Evolutionary conservation across 2,329 filamentous ascomycete genomes (phyloP).

Genomic region (Alternaria dauci): DNA sequence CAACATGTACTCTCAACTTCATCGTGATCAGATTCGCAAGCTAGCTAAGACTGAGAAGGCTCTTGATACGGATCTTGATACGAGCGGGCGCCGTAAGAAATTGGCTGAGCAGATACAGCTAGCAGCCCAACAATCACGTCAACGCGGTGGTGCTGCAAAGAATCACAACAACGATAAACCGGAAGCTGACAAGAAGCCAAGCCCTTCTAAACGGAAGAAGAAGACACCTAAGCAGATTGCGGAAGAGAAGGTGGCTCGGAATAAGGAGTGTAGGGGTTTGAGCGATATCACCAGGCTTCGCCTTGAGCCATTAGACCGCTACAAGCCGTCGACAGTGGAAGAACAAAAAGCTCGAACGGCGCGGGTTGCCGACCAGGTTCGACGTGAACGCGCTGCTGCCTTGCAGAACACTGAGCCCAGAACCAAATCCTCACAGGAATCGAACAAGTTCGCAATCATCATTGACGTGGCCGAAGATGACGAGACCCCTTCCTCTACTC

Average conservation of each 20-base stretch:
- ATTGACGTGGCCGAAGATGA: not conserved
- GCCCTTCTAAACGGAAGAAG: not conserved
- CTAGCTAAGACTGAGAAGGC: slow-evolving; percentile 4
- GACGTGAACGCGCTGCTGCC: not conserved
- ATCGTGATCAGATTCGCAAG: not conserved
- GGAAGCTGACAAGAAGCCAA: not conserved
- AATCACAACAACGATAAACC: not conserved
- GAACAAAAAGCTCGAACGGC: not conserved
- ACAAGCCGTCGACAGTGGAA: not conserved
- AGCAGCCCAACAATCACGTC: not conserved
- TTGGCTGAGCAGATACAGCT: not conserved
- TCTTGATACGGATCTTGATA: not conserved
- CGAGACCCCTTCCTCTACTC: not conserved
- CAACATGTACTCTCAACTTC: slow-evolving; percentile 8
- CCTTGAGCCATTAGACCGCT: not conserved
- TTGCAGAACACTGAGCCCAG: not conserved
- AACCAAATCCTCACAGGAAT: not conserved
- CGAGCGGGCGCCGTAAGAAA: not conserved
- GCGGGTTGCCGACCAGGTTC: not conserved
- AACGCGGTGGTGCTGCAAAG: not conserved
- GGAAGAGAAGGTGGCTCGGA: slow-evolving; percentile 2
- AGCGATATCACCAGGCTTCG: not conserved
- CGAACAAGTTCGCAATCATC: not conserved
- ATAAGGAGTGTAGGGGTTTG: not conserved
- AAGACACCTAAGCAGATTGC: slow-evolving; percentile 5